Evolutionary conservation across 164 flowering plant species (phyloP).

Genomic region (Litsea cubeba): DNA sequence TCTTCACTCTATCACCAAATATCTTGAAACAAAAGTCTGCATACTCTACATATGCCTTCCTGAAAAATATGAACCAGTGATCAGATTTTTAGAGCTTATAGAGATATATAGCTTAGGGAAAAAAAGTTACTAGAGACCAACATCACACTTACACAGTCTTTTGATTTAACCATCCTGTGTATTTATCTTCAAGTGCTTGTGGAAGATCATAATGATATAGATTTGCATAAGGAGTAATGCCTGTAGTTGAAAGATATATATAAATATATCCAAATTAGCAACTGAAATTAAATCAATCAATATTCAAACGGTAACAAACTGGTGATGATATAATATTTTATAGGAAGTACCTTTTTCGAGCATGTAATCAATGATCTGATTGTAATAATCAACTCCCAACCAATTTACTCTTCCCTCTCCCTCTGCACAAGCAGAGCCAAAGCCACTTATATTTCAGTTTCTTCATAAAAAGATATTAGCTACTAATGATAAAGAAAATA

Average conservation of each 20-base stretch:
- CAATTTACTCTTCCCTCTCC: slow-evolving; percentile 33
- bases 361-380: slow-evolving; percentile 27
- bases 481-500: too few species aligned
- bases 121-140: neutral
- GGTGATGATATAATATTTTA: neutral
- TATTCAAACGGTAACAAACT: too few species aligned
- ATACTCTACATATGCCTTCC: slow-evolving; percentile 62
- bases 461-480: neutral
- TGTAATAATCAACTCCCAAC: slow-evolving; percentile 40
- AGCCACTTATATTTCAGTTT: slow-evolving; percentile 1
- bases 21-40: slow-evolving; percentile 21
- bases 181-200: slow-evolving; percentile 44
- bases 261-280: neutral
- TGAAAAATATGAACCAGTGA: slow-evolving; percentile 13
- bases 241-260: slow-evolving; percentile 25
- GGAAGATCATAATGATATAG: slow-evolving; percentile 76
- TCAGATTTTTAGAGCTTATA: too few species aligned
- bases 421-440: slow-evolving; percentile 13
- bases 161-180: slow-evolving; percentile 36
- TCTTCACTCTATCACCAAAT: slow-evolving; percentile 20
- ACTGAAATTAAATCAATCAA: neutral
- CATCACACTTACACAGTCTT: slow-evolving; percentile 49
- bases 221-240: slow-evolving; percentile 72
- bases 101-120: neutral
- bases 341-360: slow-evolving; percentile 16